Percentiles rank a stretch among this genome's conserved stretches.
Conservation (phyloP, 2,329 filamentous ascomycete genomes). For the Pseudohalonectria lignicola region DNA sequence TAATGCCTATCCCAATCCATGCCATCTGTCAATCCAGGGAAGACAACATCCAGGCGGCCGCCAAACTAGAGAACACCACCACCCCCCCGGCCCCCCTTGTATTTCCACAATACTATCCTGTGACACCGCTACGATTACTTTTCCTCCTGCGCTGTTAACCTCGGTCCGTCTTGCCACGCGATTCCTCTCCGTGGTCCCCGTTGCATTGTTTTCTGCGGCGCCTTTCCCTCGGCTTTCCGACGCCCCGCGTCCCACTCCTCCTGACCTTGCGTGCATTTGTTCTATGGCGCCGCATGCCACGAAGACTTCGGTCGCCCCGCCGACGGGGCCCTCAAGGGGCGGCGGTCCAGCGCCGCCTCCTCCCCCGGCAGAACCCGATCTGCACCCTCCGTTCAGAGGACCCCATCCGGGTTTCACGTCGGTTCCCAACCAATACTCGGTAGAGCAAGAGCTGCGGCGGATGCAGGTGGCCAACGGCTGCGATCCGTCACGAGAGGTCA, state of each 20-base stretch:
- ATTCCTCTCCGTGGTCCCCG: no score
- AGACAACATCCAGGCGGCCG: no score
- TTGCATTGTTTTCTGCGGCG: no score
- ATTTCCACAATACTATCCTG: neutral
- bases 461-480: constrained; percentile 59
- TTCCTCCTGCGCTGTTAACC: neutral
- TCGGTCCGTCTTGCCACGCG: no score
- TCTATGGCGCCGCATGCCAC: constrained; percentile 4
- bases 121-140: neutral
- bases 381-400: constrained; percentile 8
- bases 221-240: neutral
- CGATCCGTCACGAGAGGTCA: constrained; percentile 70
- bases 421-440: constrained; percentile 59
- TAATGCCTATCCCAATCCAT: no score
- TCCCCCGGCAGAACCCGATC: constrained; percentile 2
- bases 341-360: constrained; percentile 1
- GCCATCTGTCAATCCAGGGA: no score
- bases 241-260: neutral
- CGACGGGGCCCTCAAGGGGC: neutral
- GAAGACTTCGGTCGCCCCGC: constrained; percentile 1
- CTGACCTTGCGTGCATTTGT: no score
- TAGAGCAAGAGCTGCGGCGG: constrained; percentile 69
- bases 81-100: no score
- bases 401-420: constrained; percentile 32
- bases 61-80: no score